Evolutionary conservation across 108 stramenopile species (phyloP), one percentile per base, ranked within the genome.

Genomic region (Schizochytrium sp.): DNA sequence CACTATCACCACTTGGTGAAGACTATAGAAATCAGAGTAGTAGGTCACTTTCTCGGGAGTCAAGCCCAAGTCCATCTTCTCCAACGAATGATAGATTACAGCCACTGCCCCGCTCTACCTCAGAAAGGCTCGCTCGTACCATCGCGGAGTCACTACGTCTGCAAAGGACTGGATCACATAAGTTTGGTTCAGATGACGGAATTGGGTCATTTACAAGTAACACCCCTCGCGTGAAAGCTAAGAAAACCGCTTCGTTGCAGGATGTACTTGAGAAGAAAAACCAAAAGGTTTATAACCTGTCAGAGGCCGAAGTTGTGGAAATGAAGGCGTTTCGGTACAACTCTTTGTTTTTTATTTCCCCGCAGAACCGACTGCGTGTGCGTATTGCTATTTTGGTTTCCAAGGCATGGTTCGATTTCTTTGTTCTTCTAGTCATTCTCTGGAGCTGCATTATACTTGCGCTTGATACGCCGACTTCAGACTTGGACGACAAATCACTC

Each of bases 381-480:
- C 28, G 4, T 42, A 61, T 72, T 19, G 87, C 69, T 13, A 61
- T 61, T 0, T 47, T 91, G 3, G 90, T 93, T 28, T 45, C 44
- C 90, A 76, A 91, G 50, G 72, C 91, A 3, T 89, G 92, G 69
- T 93, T 93, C 58, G 93, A 93, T 50, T 56, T 72, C 3, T 47
- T 88, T 41, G 88, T 92, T 46, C 72, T 93, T 17, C 12, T 91
- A 0, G 61, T 93, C 19, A 92, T 94, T 53, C 46, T 90, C 28
- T 56, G 91, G 28, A 90, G 88, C 87, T 90, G 87, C 44, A 44
- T 92, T 4, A 19, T 89, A 56, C 91, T 94, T 42, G 94, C 94
- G 38, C 19, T 93, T 41, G 93, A 93, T 61, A 57, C 87, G 56
- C 94, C 94, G 72, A 46, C 72, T 88, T n/a, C 61, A 41, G 3